These are phyloP conservation scores for Saccharomyces hybrid DNA, from an alignment of 1,139 yeast genomes.

Conservation along the genomic window DNA sequence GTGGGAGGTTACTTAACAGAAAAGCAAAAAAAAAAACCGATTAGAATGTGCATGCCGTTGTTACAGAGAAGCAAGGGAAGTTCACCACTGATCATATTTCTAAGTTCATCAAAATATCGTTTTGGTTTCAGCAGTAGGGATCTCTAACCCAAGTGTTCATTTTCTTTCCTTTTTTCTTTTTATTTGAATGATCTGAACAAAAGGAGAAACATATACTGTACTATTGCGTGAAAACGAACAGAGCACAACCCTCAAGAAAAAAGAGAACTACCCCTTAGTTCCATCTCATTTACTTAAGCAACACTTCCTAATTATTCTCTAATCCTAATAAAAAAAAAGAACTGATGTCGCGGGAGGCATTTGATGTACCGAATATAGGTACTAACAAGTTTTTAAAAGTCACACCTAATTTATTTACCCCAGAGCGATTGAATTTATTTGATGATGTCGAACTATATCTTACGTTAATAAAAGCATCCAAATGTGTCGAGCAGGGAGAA, in stretches of 20 bases:
- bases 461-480: conserved; percentile 21
- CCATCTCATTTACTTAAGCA: not conserved
- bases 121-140: not conserved
- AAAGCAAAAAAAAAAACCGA: not conserved
- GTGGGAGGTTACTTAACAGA: not conserved
- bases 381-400: conserved; percentile 23
- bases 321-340: not conserved
- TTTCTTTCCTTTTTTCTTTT: not conserved
- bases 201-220: not conserved
- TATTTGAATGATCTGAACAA: not conserved
- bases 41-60: not conserved
- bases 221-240: not conserved
- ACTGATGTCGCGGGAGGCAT: not conserved
- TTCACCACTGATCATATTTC: not conserved
- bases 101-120: not conserved
- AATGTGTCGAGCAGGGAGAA: conserved; percentile 28
- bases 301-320: not conserved
- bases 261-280: not conserved
- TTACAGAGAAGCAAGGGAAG: not conserved
- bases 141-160: not conserved
- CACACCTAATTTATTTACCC: conserved; percentile 29
- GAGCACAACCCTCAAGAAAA: not conserved
- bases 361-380: conserved; percentile 2
- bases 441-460: conserved; percentile 27
- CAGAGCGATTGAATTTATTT: conserved; percentile 26